A percentile compares a stretch with the other conserved stretches of the same genome.
Evolutionary conservation across 176 grass and related monocot genomes (phyloP).

Genomic region (Canna indica): DNA sequence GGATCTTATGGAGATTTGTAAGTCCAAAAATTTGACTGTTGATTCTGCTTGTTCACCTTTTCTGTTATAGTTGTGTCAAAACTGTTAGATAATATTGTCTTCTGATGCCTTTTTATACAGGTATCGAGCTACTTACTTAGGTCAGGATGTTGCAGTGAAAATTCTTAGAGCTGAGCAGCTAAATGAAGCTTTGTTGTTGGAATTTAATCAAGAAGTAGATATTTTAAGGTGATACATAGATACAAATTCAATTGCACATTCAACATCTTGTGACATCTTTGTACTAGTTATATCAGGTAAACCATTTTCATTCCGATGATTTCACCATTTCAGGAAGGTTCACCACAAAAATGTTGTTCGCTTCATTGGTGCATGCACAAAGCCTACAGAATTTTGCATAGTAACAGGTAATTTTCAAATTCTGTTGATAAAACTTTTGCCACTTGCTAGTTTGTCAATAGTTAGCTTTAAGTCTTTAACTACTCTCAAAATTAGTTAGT

Average conservation of each 20-base stretch:
- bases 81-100: neutral
- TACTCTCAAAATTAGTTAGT: neutral
- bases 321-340: slow-evolving; percentile 57
- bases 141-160: slow-evolving; percentile 77
- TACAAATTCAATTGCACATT: neutral
- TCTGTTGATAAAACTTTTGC: neutral
- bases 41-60: slow-evolving; percentile 2
- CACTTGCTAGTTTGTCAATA: neutral
- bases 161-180: slow-evolving; percentile 57
- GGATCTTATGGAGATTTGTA: slow-evolving; percentile 95
- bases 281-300: slow-evolving; percentile 7
- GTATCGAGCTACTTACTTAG: slow-evolving; percentile 66
- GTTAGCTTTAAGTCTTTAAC: neutral
- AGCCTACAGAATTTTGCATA: slow-evolving; percentile 60
- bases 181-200: slow-evolving; percentile 57
- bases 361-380: slow-evolving; percentile 74
- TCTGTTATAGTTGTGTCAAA: neutral
- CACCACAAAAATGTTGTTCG: slow-evolving; percentile 70
- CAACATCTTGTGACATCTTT: slow-evolving; percentile 2
- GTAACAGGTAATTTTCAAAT: slow-evolving; percentile 54
- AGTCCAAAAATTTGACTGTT: slow-evolving; percentile 15
- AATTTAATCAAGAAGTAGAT: slow-evolving; percentile 90
- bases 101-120: slow-evolving; percentile 34
- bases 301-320: slow-evolving; percentile 16
- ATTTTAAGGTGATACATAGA: slow-evolving; percentile 46